Conservation (phyloP, 805 yeast genomes). For the Starmera dryadoides region DNA sequence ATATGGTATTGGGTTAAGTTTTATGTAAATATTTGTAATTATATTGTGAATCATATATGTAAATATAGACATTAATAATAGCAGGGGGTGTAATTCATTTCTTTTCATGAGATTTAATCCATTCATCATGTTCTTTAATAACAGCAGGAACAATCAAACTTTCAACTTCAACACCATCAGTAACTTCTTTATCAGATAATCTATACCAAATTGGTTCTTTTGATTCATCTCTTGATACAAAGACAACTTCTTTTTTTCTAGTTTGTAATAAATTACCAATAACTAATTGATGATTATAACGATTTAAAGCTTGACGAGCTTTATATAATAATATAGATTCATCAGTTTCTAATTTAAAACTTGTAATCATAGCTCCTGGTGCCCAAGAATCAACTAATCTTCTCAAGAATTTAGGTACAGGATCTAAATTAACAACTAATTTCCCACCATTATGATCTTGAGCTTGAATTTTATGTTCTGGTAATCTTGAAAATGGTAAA, state of each 20-base stretch:
- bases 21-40: constrained; percentile 32
- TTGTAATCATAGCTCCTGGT: constrained; percentile 87
- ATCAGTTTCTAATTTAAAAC: constrained; percentile 93
- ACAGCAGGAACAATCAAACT: constrained; percentile 75
- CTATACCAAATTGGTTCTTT: constrained; percentile 39
- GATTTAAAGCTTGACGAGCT: constrained; percentile 68
- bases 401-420: constrained; percentile 90
- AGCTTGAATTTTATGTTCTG: constrained; percentile 93
- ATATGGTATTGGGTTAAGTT: constrained; percentile 56
- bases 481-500: constrained; percentile 75
- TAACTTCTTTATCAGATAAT: constrained; percentile 34
- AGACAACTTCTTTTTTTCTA: constrained; percentile 80
- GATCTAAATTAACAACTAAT: constrained; percentile 79
- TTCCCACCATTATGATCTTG: constrained; percentile 60
- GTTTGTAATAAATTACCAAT: constrained; percentile 90
- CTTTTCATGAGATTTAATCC: constrained; percentile 37
- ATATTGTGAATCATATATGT: neutral
- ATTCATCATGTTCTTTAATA: constrained; percentile 49
- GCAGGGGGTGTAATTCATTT: neutral
- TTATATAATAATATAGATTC: constrained; percentile 58
- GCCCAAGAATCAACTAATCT: constrained; percentile 93
- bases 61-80: constrained; percentile 1
- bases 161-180: constrained; percentile 58
- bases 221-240: constrained; percentile 49
- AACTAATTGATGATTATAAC: constrained; percentile 90